Percentiles rank a stretch among this genome's conserved stretches.
phyloP scores from a whole-genome alignment of 2,329 filamentous ascomycete genomes.

The Penicillium sp. region DNA sequence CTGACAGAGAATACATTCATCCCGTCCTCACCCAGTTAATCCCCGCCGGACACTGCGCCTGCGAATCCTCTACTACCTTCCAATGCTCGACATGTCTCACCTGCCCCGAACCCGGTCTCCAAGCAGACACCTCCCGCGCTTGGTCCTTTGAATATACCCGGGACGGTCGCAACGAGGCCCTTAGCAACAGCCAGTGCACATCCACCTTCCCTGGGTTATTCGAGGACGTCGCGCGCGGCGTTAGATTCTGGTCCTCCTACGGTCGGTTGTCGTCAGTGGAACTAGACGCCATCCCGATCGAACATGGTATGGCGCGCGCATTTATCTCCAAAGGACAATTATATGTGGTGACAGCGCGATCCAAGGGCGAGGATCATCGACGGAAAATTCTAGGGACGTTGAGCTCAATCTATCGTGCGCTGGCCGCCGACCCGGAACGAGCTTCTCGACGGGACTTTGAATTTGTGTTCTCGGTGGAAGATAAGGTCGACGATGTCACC shows the following conservation, averaged over 20 bases:
- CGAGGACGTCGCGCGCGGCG: constrained; percentile 36
- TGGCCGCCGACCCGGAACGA: constrained; percentile 40
- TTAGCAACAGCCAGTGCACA: constrained; percentile 32
- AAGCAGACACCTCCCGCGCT: constrained; percentile 11
- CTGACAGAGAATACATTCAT: constrained; percentile 38
- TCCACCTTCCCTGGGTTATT: constrained; percentile 40
- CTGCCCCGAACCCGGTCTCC: constrained; percentile 23
- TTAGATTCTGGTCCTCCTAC: constrained; percentile 30
- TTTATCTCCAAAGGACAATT: constrained; percentile 37
- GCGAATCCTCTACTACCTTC: constrained; percentile 40
- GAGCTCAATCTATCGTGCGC: constrained; percentile 51
- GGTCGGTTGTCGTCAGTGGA: constrained; percentile 28
- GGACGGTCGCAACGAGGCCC: constrained; percentile 34
- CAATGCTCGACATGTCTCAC: constrained; percentile 39
- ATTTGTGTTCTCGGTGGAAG: constrained; percentile 48
- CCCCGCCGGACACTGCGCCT: constrained; percentile 42
- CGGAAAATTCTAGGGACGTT: constrained; percentile 45
- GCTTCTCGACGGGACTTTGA: constrained; percentile 46
- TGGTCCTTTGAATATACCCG: constrained; percentile 37
- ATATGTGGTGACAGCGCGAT: constrained; percentile 31
- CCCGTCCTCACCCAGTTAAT: constrained; percentile 41
- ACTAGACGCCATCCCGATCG: constrained; percentile 30
- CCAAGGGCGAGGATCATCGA: constrained; percentile 39
- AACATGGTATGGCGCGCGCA: constrained; percentile 37
- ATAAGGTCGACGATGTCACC: constrained; percentile 46